Evolutionary conservation across 768 basidiomycete genomes (phyloP).

Genomic region (Tricholoma hemisulphureum): DNA sequence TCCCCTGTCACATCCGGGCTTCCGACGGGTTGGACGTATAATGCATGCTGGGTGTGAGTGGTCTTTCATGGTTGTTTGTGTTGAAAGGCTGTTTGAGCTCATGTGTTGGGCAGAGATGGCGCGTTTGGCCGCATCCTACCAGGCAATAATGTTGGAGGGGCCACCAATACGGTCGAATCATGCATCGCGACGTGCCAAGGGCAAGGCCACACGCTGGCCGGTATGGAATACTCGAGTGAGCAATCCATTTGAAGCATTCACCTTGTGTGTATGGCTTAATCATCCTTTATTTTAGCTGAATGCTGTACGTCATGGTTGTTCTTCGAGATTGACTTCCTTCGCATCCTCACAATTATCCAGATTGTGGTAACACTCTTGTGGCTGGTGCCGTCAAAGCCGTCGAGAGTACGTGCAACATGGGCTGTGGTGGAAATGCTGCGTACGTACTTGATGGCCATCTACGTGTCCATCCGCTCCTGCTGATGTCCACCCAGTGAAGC

Average conservation of each 20-base stretch:
- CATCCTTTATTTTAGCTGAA: slow-evolving; percentile 27
- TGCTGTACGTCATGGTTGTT: slow-evolving; percentile 41
- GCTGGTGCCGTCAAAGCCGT: slow-evolving; percentile 54
- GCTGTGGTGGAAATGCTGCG: slow-evolving; percentile 68
- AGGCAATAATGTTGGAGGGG: slow-evolving; percentile 22
- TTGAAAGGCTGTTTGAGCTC: neutral
- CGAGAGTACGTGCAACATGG: slow-evolving; percentile 64
- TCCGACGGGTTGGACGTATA: slow-evolving; percentile 57
- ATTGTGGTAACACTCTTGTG: slow-evolving; percentile 68
- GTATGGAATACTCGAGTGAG: slow-evolving; percentile 63
- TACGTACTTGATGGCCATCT: slow-evolving; percentile 32
- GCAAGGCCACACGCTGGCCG: slow-evolving; percentile 64
- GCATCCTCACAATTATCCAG: slow-evolving; percentile 33
- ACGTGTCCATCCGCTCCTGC: slow-evolving; percentile 4
- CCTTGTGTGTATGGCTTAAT: slow-evolving; percentile 4
- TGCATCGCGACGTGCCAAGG: slow-evolving; percentile 61
- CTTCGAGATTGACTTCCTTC: neutral
- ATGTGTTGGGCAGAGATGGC: slow-evolving; percentile 41
- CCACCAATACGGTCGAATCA: slow-evolving; percentile 51
- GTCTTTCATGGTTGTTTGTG: neutral
- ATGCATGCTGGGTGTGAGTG: slow-evolving; percentile 63
- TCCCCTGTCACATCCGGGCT: slow-evolving; percentile 54
- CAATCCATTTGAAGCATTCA: slow-evolving; percentile 8
- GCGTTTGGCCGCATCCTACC: slow-evolving; percentile 60
- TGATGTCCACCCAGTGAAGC: slow-evolving; percentile 43